phyloP scores from a whole-genome alignment of 352 stramenopile genomes.

The Phytophthora uliginosa region DNA sequence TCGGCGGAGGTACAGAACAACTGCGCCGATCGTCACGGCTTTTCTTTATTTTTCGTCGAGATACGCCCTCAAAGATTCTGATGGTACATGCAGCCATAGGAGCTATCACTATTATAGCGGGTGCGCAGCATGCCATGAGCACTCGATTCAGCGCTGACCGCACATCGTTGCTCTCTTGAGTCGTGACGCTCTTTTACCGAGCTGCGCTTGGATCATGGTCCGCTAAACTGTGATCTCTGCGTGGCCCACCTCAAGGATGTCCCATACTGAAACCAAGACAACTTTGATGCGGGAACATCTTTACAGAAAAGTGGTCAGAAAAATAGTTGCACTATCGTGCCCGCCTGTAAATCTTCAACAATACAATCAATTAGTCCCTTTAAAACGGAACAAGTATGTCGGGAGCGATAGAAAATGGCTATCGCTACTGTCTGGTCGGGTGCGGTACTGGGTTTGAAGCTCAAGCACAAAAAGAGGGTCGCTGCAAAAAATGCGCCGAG shows the following conservation, averaged over 20 bases:
- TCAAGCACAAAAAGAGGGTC: constrained; percentile 16
- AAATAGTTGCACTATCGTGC: neutral
- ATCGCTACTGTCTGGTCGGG: neutral
- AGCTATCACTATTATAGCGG: no score
- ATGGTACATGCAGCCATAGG: no score
- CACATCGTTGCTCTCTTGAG: neutral
- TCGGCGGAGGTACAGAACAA: neutral
- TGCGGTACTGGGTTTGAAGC: constrained; percentile 5
- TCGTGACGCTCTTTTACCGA: neutral
- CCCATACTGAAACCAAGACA: constrained; percentile 4
- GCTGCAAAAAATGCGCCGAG: constrained; percentile 9
- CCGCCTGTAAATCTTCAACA: neutral
- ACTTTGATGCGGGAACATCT: neutral
- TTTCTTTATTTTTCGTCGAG: neutral
- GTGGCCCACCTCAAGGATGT: neutral
- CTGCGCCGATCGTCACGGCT: neutral
- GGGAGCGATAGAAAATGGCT: constrained; percentile 2
- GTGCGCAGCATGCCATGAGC: no score
- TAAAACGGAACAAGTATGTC: neutral
- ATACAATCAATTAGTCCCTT: neutral
- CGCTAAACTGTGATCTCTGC: neutral
- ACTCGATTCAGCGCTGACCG: neutral
- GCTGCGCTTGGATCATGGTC: neutral
- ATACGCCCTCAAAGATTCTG: neutral
- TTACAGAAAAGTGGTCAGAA: neutral